Percentiles rank a stretch among this genome's conserved stretches.
Evolutionary conservation across 169 alveolate genomes (phyloP).

Genomic region (Plasmodium falciparum): DNA sequence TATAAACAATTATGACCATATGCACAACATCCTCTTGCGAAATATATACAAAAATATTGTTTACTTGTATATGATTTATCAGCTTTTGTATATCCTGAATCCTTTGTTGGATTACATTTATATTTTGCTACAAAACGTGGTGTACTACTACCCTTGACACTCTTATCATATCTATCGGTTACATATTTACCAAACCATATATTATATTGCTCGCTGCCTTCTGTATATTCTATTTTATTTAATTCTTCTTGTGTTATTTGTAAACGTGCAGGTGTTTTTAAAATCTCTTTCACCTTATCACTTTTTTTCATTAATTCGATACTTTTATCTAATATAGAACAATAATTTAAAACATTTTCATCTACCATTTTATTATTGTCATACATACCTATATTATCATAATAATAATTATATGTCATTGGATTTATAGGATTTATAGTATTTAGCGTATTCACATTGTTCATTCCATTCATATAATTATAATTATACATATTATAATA

Average conservation of each 20-base stretch:
- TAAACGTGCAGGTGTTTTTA: conserved; percentile 52
- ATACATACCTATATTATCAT: neutral
- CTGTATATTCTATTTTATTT: conserved; percentile 73
- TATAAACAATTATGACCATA: conserved; percentile 97
- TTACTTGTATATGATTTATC: conserved; percentile 84
- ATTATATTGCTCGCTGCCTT: conserved; percentile 97
- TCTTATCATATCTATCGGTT: conserved; percentile 91
- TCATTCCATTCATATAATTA: conserved; percentile 4
- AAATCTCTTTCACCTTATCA: conserved; percentile 55
- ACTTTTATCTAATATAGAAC: conserved; percentile 32
- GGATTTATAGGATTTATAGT: neutral
- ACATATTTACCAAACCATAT: conserved; percentile 99
- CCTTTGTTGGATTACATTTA: conserved; percentile 94
- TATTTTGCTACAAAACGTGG: conserved; percentile 91
- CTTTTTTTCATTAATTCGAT: conserved; percentile 57
- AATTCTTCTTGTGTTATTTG: conserved; percentile 65
- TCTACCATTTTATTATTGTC: conserved; percentile 10
- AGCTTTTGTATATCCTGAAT: conserved; percentile 98
- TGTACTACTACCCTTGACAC: conserved; percentile 89
- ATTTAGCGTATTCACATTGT: neutral
- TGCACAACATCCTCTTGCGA: conserved; percentile 98
- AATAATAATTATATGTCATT: conserved; percentile 16
- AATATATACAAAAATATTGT: conserved; percentile 95
- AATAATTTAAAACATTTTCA: neutral
- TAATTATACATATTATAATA: conserved; percentile 38